Conservation (phyloP, 148 eudicot genomes). For the Chenopodium berlandieri region DNA sequence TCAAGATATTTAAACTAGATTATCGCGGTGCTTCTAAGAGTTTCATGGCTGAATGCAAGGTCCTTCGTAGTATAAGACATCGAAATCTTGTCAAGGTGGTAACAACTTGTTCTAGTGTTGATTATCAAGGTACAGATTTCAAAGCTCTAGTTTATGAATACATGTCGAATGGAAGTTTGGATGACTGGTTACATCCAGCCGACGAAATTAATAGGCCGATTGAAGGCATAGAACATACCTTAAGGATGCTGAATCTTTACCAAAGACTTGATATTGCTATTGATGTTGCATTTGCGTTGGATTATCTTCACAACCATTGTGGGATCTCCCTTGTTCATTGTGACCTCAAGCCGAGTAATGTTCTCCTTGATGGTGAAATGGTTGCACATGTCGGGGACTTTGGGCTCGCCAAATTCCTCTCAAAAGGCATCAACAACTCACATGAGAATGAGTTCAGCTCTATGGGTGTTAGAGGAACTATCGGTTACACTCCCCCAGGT, state of each 20-base stretch:
- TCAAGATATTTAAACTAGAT: constrained; percentile 15
- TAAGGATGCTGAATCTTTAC: background rate
- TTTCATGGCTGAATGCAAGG: constrained; percentile 20
- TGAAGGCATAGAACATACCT: background rate
- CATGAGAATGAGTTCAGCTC: constrained; percentile 13
- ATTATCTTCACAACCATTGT: constrained; percentile 36
- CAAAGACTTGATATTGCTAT: constrained; percentile 22
- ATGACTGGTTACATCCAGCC: constrained; percentile 20
- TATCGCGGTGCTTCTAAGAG: constrained; percentile 16
- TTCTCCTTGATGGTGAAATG: constrained; percentile 38
- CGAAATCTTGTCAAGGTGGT: constrained; percentile 17
- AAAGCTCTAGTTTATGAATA: constrained; percentile 25
- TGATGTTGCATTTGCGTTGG: constrained; percentile 39
- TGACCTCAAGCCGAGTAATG: constrained; percentile 40
- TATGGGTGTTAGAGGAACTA: constrained; percentile 13
- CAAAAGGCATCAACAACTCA: background rate
- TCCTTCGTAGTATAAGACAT: constrained; percentile 16
- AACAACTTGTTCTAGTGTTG: constrained; percentile 19
- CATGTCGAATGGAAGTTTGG: constrained; percentile 21
- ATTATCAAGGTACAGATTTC: constrained; percentile 20
- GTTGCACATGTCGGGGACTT: constrained; percentile 42
- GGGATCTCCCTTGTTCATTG: constrained; percentile 30
- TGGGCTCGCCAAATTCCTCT: constrained; percentile 38
- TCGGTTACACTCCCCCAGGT: constrained; percentile 12
- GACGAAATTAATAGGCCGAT: too few species aligned